Percentiles rank a stretch among this genome's conserved stretches.
Conservation (phyloP, 2,329 filamentous ascomycete genomes). For the Alternaria incomplexa region DNA sequence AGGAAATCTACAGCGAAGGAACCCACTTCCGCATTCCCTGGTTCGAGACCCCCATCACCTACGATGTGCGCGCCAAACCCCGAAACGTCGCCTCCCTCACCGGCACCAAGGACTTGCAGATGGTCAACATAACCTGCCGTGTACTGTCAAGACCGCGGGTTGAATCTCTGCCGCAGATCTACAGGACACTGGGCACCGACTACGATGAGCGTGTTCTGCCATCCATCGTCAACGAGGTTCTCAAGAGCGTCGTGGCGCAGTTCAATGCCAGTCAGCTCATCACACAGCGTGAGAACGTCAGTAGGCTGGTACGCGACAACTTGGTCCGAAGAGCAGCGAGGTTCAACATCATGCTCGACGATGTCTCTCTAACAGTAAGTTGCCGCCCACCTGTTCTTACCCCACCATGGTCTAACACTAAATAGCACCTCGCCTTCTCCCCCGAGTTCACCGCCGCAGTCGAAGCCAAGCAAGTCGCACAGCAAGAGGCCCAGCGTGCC, state of each 20-base stretch:
- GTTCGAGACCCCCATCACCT: slow-evolving; percentile 96
- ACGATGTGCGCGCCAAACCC: slow-evolving; percentile 97
- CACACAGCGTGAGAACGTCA: slow-evolving; percentile 97
- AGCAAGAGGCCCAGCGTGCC: slow-evolving; percentile 94
- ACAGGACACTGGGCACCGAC: slow-evolving; percentile 91
- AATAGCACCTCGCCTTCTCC: slow-evolving; percentile 70
- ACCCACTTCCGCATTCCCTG: slow-evolving; percentile 94
- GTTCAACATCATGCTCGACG: slow-evolving; percentile 97
- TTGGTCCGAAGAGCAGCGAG: slow-evolving; percentile 86
- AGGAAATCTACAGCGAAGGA: slow-evolving; percentile 97
- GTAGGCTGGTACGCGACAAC: slow-evolving; percentile 89
- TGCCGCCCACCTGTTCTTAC: slow-evolving; percentile 30
- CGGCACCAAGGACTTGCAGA: slow-evolving; percentile 98
- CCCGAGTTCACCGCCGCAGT: slow-evolving; percentile 73
- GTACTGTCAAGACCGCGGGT: slow-evolving; percentile 91
- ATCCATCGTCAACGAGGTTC: slow-evolving; percentile 98
- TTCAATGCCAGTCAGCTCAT: slow-evolving; percentile 99
- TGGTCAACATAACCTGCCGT: slow-evolving; percentile 99
- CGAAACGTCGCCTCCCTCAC: slow-evolving; percentile 96
- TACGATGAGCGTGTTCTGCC: slow-evolving; percentile 98
- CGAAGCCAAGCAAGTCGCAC: slow-evolving; percentile 72
- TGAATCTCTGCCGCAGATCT: slow-evolving; percentile 91
- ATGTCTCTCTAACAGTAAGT: slow-evolving; percentile 90
- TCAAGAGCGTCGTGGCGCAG: slow-evolving; percentile 97
- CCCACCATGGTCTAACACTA: slow-evolving; percentile 25